Evolutionary conservation across 2,329 filamentous ascomycete genomes (phyloP).

Genomic region (Capronia epimyces): DNA sequence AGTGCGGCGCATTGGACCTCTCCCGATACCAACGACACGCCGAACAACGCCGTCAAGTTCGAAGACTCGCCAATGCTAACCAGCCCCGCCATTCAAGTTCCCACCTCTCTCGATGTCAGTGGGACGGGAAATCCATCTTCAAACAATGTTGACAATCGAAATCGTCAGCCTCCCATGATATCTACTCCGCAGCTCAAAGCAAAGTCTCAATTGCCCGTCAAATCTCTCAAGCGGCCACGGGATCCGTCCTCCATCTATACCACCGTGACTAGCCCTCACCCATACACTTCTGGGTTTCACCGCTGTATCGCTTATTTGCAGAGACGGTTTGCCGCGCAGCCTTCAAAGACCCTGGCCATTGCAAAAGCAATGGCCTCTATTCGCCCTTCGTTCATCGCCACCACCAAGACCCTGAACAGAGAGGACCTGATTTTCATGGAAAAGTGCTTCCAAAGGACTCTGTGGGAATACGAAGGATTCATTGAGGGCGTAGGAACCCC

Average conservation of each 20-base stretch:
- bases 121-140: conserved; percentile 8
- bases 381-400: conserved; percentile 86
- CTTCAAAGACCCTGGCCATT: conserved; percentile 72
- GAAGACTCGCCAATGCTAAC: conserved; percentile 36
- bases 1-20: conserved; percentile 52
- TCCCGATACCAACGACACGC: conserved; percentile 54
- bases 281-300: conserved; percentile 86
- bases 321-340: conserved; percentile 60
- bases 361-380: conserved; percentile 84
- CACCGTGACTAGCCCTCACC: conserved; percentile 82
- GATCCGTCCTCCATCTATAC: conserved; percentile 86
- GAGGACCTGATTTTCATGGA: conserved; percentile 97
- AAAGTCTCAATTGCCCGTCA: conserved; percentile 30
- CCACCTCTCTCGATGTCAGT: conserved; percentile 8
- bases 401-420: conserved; percentile 78
- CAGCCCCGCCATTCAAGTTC: conserved; percentile 17
- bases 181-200: conserved; percentile 43
- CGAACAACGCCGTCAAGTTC: conserved; percentile 34
- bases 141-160: conserved; percentile 31
- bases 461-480: conserved; percentile 91
- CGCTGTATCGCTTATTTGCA: conserved; percentile 75
- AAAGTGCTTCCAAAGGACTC: conserved; percentile 86
- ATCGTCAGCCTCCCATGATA: conserved; percentile 35
- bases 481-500: conserved; percentile 83
- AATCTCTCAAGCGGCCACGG: conserved; percentile 46